Evolutionary conservation across 164 flowering plant species (phyloP).

Genomic region (Vitis riparia): DNA sequence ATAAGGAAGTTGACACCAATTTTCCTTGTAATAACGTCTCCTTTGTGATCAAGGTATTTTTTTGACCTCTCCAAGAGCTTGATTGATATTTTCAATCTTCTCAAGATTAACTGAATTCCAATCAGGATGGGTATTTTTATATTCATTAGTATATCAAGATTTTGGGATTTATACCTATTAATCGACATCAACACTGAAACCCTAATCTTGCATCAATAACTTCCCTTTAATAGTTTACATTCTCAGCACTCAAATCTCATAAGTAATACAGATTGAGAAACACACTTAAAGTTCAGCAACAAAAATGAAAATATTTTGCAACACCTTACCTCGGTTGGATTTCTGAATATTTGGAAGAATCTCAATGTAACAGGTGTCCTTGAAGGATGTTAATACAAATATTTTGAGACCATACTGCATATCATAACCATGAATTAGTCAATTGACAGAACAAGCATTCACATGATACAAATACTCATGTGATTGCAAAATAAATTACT

Average conservation of each 20-base stretch:
- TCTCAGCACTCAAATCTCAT: not conserved
- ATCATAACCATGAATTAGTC: not conserved
- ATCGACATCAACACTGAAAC: not conserved
- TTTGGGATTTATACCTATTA: not conserved
- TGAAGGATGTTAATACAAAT: slow-evolving; percentile 50
- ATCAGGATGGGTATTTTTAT: not conserved
- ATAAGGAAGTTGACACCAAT: no score
- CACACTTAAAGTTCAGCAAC: not conserved
- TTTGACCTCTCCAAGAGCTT: no score
- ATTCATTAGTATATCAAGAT: not conserved
- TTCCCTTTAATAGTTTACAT: not conserved
- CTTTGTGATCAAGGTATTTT: no score
- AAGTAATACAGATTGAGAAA: not conserved
- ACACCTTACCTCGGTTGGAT: slow-evolving; percentile 33
- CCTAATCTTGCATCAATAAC: not conserved
- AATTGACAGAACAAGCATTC: not conserved
- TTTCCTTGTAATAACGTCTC: no score
- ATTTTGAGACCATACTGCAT: slow-evolving; percentile 52
- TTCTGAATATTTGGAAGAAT: slow-evolving; percentile 41
- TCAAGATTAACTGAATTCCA: no score
- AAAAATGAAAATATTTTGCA: not conserved
- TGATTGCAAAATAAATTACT: not conserved
- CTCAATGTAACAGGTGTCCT: slow-evolving; percentile 55
- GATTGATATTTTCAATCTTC: no score
- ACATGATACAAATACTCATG: not conserved